Conservation (phyloP, 2,329 filamentous ascomycete genomes). For the Fusarium illudens region DNA sequence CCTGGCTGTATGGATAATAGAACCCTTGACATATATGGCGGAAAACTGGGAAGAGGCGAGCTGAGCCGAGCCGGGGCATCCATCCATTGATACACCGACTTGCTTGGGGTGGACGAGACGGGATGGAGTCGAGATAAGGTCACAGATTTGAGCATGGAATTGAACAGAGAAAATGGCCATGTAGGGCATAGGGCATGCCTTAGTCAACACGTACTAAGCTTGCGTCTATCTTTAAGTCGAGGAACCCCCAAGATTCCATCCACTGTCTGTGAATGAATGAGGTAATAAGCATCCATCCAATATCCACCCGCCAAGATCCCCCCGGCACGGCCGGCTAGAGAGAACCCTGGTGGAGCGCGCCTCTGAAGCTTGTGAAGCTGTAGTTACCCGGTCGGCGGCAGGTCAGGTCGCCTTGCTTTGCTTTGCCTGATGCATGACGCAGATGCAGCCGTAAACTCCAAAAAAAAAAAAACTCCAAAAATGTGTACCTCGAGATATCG, state of each 20-base stretch:
- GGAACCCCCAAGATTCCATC: not conserved
- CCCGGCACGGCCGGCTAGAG: not conserved
- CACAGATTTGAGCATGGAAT: not conserved
- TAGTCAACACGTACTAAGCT: not conserved
- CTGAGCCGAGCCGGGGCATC: not conserved
- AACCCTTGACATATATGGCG: not conserved
- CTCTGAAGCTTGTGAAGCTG: not conserved
- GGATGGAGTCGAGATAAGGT: not conserved
- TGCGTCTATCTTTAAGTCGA: not conserved
- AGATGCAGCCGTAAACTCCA: not conserved
- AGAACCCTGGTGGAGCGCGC: not conserved
- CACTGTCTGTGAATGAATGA: not conserved
- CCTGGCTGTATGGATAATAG: not conserved
- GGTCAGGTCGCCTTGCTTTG: not conserved
- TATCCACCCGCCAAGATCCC: not conserved
- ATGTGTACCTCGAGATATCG: not conserved
- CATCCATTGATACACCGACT: not conserved
- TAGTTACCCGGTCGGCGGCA: no score
- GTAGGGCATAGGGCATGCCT: not conserved
- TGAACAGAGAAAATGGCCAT: not conserved
- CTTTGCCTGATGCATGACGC: not conserved
- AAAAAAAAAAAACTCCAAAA: not conserved
- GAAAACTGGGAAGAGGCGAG: slow-evolving; percentile 2
- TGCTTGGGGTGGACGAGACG: not conserved
- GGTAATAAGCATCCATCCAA: not conserved